phyloP scores from a whole-genome alignment of 2,329 filamentous ascomycete genomes.

The Colletotrichum tofieldiae region DNA sequence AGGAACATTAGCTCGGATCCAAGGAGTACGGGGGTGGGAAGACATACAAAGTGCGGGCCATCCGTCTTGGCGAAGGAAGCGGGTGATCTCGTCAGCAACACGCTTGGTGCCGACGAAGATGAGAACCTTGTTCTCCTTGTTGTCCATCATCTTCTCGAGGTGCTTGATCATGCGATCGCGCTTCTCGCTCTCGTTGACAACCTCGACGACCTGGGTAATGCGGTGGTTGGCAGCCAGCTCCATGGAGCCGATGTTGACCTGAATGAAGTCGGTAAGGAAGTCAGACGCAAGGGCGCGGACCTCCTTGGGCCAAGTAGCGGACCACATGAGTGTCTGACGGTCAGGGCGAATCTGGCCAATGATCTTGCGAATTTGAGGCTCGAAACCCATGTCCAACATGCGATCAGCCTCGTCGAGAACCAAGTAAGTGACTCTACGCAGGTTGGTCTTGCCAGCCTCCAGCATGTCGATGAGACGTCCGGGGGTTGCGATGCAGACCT shows the following conservation, averaged over 20 bases:
- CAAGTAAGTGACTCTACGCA: slow-evolving; percentile 97
- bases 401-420: slow-evolving; percentile 99
- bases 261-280: slow-evolving; percentile 95
- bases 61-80: slow-evolving; percentile 96
- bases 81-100: slow-evolving; percentile 97
- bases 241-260: slow-evolving; percentile 98
- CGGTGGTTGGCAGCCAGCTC: slow-evolving; percentile 97
- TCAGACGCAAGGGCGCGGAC: slow-evolving; percentile 92
- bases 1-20: slow-evolving; percentile 53
- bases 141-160: slow-evolving; percentile 97
- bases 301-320: slow-evolving; percentile 99
- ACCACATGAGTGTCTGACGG: slow-evolving; percentile 99
- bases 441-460: slow-evolving; percentile 97
- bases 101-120: slow-evolving; percentile 96
- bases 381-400: slow-evolving; percentile 99
- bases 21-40: slow-evolving; percentile 52
- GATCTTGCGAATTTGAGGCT: slow-evolving; percentile 99
- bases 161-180: slow-evolving; percentile 98
- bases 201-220: slow-evolving; percentile 98
- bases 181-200: slow-evolving; percentile 97
- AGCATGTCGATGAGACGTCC: slow-evolving; percentile 99
- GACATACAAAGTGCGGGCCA: slow-evolving; percentile 95
- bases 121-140: slow-evolving; percentile 94
- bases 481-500: slow-evolving; percentile 98
- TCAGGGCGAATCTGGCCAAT: slow-evolving; percentile 97